Percentiles rank a stretch among this genome's conserved stretches.
Conservation (phyloP, 345 rosid species). For the Dimocarpus longan region DNA sequence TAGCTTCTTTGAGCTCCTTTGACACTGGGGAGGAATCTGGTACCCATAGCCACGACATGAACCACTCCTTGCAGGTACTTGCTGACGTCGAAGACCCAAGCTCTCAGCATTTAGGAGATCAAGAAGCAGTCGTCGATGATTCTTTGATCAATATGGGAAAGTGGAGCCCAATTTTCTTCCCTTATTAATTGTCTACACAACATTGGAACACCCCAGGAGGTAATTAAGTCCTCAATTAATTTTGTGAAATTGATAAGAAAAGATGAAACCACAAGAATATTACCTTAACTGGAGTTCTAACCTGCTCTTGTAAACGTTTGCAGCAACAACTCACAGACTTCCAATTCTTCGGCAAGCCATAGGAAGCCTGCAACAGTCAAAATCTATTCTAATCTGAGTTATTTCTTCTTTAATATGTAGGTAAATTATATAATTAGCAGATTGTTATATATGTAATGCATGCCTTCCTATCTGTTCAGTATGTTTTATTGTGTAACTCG, state of each 20-base stretch:
- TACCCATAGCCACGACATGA: constrained; percentile 10
- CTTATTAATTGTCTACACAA: constrained; percentile 32
- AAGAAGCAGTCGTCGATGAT: constrained; percentile 31
- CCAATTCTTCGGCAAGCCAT: constrained; percentile 31
- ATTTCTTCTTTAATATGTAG: constrained; percentile 9
- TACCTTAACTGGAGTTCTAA: not conserved
- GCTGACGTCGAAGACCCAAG: constrained; percentile 20
- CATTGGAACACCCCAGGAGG: constrained; percentile 37
- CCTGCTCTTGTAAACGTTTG: constrained; percentile 10
- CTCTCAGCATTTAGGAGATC: constrained; percentile 13
- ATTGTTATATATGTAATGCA: not conserved
- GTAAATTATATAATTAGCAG: not conserved
- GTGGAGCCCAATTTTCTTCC: constrained; percentile 37
- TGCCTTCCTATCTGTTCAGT: not conserved
- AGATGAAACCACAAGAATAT: too few relatives aligned
- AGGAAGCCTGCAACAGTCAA: constrained; percentile 28
- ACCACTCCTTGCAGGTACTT: constrained; percentile 9
- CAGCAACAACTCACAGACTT: constrained; percentile 42
- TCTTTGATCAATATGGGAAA: constrained; percentile 25
- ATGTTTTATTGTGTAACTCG: not conserved
- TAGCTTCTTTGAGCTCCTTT: constrained; percentile 21
- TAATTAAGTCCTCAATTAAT: not conserved
- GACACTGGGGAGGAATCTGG: constrained; percentile 24
- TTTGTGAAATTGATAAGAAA: not conserved
- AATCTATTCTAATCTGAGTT: constrained; percentile 12